Evolutionary conservation across 2,329 filamentous ascomycete species (phyloP), one percentile per base, ranked within the genome.

Genomic region (Knoxdaviesia proteae): DNA sequence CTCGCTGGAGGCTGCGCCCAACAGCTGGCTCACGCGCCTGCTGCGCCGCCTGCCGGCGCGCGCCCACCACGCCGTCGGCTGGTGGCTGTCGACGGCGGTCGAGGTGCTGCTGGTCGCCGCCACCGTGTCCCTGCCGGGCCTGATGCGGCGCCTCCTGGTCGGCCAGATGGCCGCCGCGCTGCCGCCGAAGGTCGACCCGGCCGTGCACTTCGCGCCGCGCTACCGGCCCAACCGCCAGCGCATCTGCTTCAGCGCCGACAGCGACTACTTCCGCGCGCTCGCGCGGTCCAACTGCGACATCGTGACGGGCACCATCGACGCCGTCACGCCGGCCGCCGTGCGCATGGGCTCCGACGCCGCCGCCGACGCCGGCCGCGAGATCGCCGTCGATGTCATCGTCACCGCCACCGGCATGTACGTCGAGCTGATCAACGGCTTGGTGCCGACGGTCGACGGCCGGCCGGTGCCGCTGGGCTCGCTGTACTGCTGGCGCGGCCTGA

Each of bases 171-270:
- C 44, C 5, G 50, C 53, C n/a, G 58, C 64, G 36, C 62, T 84
- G 0, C 77, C 78, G 1, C 53, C 56, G 6, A 56, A 61, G 11
- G 56, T 75, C 34, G 64, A 71, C 3, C 56, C 68, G 36, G 67
- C 77, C 43, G 65, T 71, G 1, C 71, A 82, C 54, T 82, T 82
- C 56, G 69, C 67, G 6, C 77, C 77, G 0, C 55, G 54, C 2
- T 81, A 83, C 50, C 65, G 70, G 36, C 77, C 77, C 0, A 78
- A 81, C 66, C 69, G 84, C 43, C 83, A 92, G 55, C 72, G 84
- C 0, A 61, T 90, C 6, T 90, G 84, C 51, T 61, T 84, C 46
- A 77, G 58, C 11, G 68, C 67, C 0, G 62, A 69, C 41, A 68
- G 64, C 7, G 71, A 76, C 50, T 76, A 75, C 50, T 74, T 66